Conservation (phyloP, 2,329 filamentous ascomycete species). For the Metarhizium robertsii region DNA sequence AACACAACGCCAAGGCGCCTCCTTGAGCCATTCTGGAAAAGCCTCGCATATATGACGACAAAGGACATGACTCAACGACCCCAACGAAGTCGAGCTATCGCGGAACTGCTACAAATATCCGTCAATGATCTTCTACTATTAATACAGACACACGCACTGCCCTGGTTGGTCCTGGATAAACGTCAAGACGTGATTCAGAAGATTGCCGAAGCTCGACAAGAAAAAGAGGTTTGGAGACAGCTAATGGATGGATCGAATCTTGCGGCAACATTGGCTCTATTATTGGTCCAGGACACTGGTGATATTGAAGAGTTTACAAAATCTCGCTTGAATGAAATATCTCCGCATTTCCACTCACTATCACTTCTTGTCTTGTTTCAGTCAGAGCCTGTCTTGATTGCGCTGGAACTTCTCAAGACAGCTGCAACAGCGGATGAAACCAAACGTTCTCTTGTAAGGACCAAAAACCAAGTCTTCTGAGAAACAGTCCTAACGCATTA, state of each 20-base stretch:
- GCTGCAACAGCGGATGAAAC: slow-evolving; percentile 59
- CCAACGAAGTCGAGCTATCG: slow-evolving; percentile 71
- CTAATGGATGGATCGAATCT: slow-evolving; percentile 49
- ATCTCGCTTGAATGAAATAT: slow-evolving; percentile 58
- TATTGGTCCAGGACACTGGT: slow-evolving; percentile 47
- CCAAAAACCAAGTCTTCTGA: not conserved
- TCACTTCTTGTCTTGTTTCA: slow-evolving; percentile 61
- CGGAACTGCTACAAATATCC: slow-evolving; percentile 69
- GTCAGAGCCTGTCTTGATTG: slow-evolving; percentile 64
- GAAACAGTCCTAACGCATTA: slow-evolving; percentile 14
- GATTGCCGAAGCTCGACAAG: slow-evolving; percentile 69
- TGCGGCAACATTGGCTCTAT: slow-evolving; percentile 46
- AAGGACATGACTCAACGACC: slow-evolving; percentile 74
- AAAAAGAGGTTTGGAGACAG: slow-evolving; percentile 49
- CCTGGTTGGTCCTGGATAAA: slow-evolving; percentile 73
- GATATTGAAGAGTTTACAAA: slow-evolving; percentile 58
- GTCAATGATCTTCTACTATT: slow-evolving; percentile 64
- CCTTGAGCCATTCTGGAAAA: slow-evolving; percentile 83
- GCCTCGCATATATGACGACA: slow-evolving; percentile 69
- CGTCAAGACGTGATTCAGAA: slow-evolving; percentile 70
- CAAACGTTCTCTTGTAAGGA: slow-evolving; percentile 46
- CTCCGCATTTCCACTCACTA: slow-evolving; percentile 57
- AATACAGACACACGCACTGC: slow-evolving; percentile 74
- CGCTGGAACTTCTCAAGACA: slow-evolving; percentile 73
- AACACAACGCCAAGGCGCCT: slow-evolving; percentile 56